phyloP scores from a whole-genome alignment of 2,329 filamentous ascomycete genomes.

The Colletotrichum karsti region DNA sequence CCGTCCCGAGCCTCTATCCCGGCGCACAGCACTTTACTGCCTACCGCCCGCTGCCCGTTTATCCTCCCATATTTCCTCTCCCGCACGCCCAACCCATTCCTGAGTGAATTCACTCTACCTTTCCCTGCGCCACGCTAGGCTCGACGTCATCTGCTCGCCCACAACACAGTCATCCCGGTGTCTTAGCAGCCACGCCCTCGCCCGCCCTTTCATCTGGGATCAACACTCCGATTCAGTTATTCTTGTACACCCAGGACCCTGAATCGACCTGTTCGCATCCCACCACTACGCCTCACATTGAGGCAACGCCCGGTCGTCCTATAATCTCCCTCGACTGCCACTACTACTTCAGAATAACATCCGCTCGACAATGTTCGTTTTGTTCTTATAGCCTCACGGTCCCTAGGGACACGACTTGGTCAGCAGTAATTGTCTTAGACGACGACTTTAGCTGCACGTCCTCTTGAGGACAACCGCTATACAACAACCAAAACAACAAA shows the following conservation, averaged over 20 bases:
- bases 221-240: constrained; percentile 22
- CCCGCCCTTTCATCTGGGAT: constrained; percentile 19
- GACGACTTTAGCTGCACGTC: constrained; percentile 17
- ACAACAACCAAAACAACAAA: neutral
- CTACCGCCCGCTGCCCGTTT: neutral
- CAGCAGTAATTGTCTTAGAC: constrained; percentile 23
- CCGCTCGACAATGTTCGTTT: constrained; percentile 36
- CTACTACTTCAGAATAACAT: constrained; percentile 9
- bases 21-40: constrained; percentile 12
- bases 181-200: neutral
- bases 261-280: constrained; percentile 12
- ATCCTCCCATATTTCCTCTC: neutral
- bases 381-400: constrained; percentile 49
- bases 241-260: constrained; percentile 28
- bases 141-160: constrained; percentile 29
- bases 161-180: constrained; percentile 6
- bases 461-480: constrained; percentile 16
- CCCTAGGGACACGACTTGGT: constrained; percentile 51
- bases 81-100: neutral
- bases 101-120: neutral
- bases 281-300: constrained; percentile 20
- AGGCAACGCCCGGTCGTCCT: constrained; percentile 27
- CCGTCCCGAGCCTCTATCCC: constrained; percentile 19
- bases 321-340: constrained; percentile 28
- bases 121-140: constrained; percentile 29